phyloP scores from a whole-genome alignment of 495 filamentous ascomycete genomes.

The Lentithecium fluviatile region DNA sequence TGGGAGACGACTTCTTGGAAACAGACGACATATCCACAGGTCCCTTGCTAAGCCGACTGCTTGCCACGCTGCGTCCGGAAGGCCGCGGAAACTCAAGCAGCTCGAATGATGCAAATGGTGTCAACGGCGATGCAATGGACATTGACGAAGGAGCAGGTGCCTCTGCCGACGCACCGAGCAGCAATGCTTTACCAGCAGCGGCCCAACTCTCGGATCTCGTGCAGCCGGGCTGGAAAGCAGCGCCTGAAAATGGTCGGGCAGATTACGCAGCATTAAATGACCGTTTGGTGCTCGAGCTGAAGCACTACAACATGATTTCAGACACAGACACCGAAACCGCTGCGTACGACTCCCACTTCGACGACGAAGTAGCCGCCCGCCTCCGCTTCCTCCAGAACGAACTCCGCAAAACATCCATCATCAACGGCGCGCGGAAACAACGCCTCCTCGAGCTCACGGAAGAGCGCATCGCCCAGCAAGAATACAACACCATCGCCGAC shows the following conservation, averaged over 20 bases:
- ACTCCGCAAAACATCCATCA: constrained; percentile 73
- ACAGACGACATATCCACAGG: constrained; percentile 89
- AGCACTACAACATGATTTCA: constrained; percentile 86
- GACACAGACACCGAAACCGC: constrained; percentile 58
- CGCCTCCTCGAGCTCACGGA: constrained; percentile 80
- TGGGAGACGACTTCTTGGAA: constrained; percentile 81
- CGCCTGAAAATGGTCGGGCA: constrained; percentile 56
- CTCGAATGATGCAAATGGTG: constrained; percentile 53
- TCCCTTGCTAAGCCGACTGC: constrained; percentile 77
- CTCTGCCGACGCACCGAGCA: constrained; percentile 38
- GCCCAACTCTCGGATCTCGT: constrained; percentile 73
- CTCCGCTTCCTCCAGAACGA: constrained; percentile 79
- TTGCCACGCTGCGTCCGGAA: constrained; percentile 80
- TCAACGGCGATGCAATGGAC: constrained; percentile 51
- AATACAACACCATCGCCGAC: constrained; percentile 94
- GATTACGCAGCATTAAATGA: constrained; percentile 86
- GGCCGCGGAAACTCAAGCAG: constrained; percentile 63
- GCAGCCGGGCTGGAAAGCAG: constrained; percentile 55
- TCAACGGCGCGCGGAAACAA: constrained; percentile 87
- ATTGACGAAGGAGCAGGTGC: constrained; percentile 54
- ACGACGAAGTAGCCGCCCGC: constrained; percentile 92
- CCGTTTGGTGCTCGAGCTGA: constrained; percentile 83
- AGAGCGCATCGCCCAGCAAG: constrained; percentile 89
- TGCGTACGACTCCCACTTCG: constrained; percentile 84
- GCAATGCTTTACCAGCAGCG: constrained; percentile 59